Conservation (phyloP, 1,284 basidiomycete genomes). For the Serendipita sp. region DNA sequence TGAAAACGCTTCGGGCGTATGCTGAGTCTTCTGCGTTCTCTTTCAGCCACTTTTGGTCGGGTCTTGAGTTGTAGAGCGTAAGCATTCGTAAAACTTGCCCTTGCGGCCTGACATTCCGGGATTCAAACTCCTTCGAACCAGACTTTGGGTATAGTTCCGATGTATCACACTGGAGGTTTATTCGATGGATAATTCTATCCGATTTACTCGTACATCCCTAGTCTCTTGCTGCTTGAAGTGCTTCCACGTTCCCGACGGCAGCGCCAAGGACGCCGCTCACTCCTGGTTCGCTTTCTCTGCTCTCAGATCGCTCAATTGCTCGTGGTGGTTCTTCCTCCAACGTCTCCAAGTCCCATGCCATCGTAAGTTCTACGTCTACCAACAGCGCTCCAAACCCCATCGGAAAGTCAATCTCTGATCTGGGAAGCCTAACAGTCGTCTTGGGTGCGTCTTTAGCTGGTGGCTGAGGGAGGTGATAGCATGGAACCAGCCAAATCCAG, state of each 20-base stretch:
- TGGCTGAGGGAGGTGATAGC: conserved; percentile 55
- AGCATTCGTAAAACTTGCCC: not conserved
- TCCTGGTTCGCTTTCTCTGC: not conserved
- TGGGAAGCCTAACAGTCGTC: conserved; percentile 27
- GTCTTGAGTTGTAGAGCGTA: not conserved
- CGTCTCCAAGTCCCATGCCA: conserved; percentile 26
- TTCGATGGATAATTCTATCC: not conserved
- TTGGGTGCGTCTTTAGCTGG: conserved; percentile 18
- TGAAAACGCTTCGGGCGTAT: conserved; percentile 1
- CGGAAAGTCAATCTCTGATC: conserved; percentile 61
- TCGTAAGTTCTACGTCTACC: conserved; percentile 44
- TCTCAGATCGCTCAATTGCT: not conserved
- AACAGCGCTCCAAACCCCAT: conserved; percentile 54
- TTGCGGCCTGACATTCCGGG: not conserved
- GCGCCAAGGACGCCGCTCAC: not conserved
- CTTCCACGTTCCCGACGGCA: not conserved
- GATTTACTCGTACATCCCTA: not conserved
- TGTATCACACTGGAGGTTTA: no score
- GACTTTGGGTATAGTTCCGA: not conserved
- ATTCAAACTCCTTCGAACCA: not conserved
- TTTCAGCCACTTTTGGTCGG: not conserved
- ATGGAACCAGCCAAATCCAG: conserved; percentile 74
- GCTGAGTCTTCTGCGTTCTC: not conserved
- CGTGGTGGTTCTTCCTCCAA: not conserved
- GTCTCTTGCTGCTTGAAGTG: not conserved